Percentiles rank a stretch among this genome's conserved stretches.
These are phyloP conservation scores for Eucalyptus lansdowneana DNA, from an alignment of 345 rosid genomes.

Conservation along the genomic window DNA sequence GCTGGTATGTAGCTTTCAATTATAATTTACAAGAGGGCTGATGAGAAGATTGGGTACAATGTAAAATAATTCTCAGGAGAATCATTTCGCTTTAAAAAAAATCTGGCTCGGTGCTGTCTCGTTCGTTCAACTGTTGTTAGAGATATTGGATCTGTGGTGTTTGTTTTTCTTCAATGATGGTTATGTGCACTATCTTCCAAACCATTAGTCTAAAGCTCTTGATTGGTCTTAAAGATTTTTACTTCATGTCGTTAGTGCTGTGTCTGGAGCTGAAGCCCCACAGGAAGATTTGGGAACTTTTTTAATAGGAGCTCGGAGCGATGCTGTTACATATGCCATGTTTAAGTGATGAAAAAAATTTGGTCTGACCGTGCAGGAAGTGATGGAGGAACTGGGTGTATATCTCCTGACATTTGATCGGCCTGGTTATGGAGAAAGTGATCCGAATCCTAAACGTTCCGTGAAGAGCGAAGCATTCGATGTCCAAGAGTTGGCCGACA, in stretches of 20 bases:
- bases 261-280: neutral
- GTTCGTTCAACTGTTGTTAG: neutral
- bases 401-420: conserved; percentile 34
- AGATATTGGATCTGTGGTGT: neutral
- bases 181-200: neutral
- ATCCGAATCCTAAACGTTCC: conserved; percentile 29
- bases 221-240: neutral
- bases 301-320: neutral
- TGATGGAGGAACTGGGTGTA: conserved; percentile 25
- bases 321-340: neutral
- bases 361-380: conserved; percentile 17
- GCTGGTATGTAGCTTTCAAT: neutral
- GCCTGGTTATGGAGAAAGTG: conserved; percentile 60
- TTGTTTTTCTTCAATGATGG: neutral
- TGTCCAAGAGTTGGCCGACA: conserved; percentile 50
- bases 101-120: neutral
- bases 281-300: neutral
- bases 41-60: neutral
- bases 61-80: neutral
- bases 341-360: neutral
- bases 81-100: neutral
- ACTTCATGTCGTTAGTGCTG: neutral
- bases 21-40: neutral
- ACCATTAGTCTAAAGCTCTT: neutral
- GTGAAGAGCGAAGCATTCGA: conserved; percentile 44